Evolutionary conservation across 108 stramenopile genomes (phyloP).

Genomic region (Nitzschia palea): DNA sequence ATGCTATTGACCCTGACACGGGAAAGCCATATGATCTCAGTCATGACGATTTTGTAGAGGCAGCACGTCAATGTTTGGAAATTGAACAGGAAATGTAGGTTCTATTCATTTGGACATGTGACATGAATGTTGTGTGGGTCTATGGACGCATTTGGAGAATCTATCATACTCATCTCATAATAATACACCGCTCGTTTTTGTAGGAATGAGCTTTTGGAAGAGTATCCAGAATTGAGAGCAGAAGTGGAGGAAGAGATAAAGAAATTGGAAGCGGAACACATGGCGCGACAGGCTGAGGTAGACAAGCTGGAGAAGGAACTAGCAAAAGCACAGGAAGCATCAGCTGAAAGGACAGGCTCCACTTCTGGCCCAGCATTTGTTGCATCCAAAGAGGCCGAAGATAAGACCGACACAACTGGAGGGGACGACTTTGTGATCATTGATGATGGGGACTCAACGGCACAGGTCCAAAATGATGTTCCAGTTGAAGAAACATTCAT

Average conservation of each 20-base stretch:
- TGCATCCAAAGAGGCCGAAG: background rate
- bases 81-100: slow-evolving; percentile 81
- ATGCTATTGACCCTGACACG: slow-evolving; percentile 40
- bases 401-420: background rate
- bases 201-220: slow-evolving; percentile 66
- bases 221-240: slow-evolving; percentile 67
- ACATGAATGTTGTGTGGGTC: no score
- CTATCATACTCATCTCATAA: no score
- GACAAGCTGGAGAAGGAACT: slow-evolving; percentile 41
- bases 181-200: no score
- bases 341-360: background rate
- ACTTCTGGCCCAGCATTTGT: slow-evolving; percentile 26
- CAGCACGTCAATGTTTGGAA: slow-evolving; percentile 75
- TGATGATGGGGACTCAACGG: background rate
- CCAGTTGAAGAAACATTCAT: slow-evolving; percentile 19
- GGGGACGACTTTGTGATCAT: background rate
- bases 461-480: no score
- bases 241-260: slow-evolving; percentile 71
- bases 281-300: slow-evolving; percentile 14
- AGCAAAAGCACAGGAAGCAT: slow-evolving; percentile 20
- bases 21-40: slow-evolving; percentile 37
- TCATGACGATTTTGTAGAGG: slow-evolving; percentile 82
- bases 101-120: background rate
- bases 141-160: no score
- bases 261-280: slow-evolving; percentile 61